Percentiles rank a stretch among this genome's conserved stretches.
Evolutionary conservation across 176 grass and related monocot genomes (phyloP).

Genomic region (Carex pumila): DNA sequence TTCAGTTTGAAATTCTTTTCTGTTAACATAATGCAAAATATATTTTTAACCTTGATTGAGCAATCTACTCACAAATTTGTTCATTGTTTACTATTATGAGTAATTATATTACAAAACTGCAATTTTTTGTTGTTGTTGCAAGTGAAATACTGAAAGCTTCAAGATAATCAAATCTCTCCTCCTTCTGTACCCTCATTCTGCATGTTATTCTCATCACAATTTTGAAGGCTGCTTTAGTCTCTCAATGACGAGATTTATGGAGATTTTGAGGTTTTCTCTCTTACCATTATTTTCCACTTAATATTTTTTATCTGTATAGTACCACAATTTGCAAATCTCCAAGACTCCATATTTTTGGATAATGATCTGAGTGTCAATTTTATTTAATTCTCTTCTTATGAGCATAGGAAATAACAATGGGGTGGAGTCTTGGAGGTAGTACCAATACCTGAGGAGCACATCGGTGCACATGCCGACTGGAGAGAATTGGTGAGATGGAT

Average conservation of each 20-base stretch:
- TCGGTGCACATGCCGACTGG: neutral
- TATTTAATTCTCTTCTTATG: neutral
- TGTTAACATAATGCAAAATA: neutral
- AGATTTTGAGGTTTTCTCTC: too few species aligned
- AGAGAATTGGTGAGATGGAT: neutral
- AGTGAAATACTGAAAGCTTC: neutral
- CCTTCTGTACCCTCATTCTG: too few species aligned
- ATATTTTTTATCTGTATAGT: too few species aligned
- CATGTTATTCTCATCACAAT: too few species aligned
- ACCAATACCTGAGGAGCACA: slow-evolving; percentile 35
- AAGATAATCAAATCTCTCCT: neutral
- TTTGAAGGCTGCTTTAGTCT: too few species aligned
- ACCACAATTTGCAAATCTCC: too few species aligned
- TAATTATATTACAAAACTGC: neutral
- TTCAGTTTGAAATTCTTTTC: neutral
- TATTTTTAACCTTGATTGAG: neutral
- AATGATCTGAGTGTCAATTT: too few species aligned
- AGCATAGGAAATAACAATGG: neutral
- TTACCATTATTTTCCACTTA: too few species aligned
- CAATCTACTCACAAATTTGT: neutral
- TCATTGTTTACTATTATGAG: neutral
- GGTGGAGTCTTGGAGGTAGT: neutral
- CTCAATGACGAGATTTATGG: too few species aligned
- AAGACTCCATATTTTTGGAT: too few species aligned
- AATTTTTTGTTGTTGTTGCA: neutral